A percentile compares a stretch with the other conserved stretches of the same genome.
phyloP scores from a whole-genome alignment of 164 flowering plant genomes.

The Vitis labrusca region DNA sequence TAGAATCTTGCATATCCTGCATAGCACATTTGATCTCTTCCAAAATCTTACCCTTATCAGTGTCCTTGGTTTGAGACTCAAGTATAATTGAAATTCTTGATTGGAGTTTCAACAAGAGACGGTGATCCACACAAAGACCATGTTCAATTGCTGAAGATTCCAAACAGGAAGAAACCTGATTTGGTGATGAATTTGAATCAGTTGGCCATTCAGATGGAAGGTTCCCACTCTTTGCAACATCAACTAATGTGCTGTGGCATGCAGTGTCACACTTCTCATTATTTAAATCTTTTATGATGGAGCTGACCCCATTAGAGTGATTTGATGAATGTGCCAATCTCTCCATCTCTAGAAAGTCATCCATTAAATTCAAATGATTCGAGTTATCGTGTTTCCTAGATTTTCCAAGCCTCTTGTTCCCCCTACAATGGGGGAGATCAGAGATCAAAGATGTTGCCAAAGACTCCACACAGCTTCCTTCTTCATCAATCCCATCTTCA shows the following conservation, averaged over 20 bases:
- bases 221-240: slow-evolving; percentile 21
- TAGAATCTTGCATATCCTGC: slow-evolving; percentile 42
- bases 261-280: slow-evolving; percentile 26
- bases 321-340: slow-evolving; percentile 31
- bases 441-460: slow-evolving; percentile 17
- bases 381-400: slow-evolving; percentile 18
- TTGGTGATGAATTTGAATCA: slow-evolving; percentile 10
- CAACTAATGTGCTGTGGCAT: slow-evolving; percentile 14
- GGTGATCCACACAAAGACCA: slow-evolving; percentile 18
- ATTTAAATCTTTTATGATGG: slow-evolving; percentile 5
- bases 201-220: slow-evolving; percentile 20
- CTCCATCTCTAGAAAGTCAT: slow-evolving; percentile 64
- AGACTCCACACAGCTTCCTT: slow-evolving; percentile 23
- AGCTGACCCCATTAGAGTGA: neutral
- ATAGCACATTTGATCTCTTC: slow-evolving; percentile 51
- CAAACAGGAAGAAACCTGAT: slow-evolving; percentile 15
- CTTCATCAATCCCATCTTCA: slow-evolving; percentile 26
- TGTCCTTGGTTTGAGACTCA: slow-evolving; percentile 36
- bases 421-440: slow-evolving; percentile 22
- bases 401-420: slow-evolving; percentile 13
- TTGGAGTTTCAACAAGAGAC: slow-evolving; percentile 30
- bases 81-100: slow-evolving; percentile 38
- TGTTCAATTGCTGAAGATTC: slow-evolving; percentile 10
- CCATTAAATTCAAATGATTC: slow-evolving; percentile 29
- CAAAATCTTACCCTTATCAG: slow-evolving; percentile 38